Evolutionary conservation across 257 asterid species (phyloP).

Genomic region (Lycium barbarum): DNA sequence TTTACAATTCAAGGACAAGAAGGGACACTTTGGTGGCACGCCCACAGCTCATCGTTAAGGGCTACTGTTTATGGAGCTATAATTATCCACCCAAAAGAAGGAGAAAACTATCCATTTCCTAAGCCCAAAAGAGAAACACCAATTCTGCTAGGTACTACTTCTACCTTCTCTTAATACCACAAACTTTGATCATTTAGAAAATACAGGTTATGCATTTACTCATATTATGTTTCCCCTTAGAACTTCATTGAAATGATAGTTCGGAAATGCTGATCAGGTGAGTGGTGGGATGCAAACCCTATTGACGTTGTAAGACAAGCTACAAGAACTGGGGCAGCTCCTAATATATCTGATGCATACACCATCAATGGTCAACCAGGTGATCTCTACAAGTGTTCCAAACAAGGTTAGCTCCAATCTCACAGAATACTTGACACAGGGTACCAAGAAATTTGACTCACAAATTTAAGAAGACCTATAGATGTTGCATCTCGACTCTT

Average conservation of each 20-base stretch:
- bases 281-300: conserved; percentile 96
- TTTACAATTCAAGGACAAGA: conserved; percentile 80
- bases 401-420: conserved; percentile 47
- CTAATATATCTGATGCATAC: conserved; percentile 80
- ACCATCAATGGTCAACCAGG: conserved; percentile 97
- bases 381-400: conserved; percentile 84
- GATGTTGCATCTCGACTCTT: too few species aligned
- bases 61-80: conserved; percentile 90
- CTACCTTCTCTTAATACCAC: background rate
- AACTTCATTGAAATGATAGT: background rate
- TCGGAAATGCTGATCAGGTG: conserved; percentile 56
- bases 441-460: background rate
- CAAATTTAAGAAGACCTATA: too few species aligned
- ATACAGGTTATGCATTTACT: background rate
- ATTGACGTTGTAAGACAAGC: conserved; percentile 74
- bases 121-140: conserved; percentile 75
- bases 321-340: conserved; percentile 77
- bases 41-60: conserved; percentile 95
- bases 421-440: background rate
- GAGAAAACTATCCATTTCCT: conserved; percentile 73
- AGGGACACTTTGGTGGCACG: conserved; percentile 98
- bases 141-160: conserved; percentile 67
- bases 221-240: background rate
- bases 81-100: conserved; percentile 68
- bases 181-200: background rate